These are phyloP conservation scores for Zea mays DNA, from an alignment of 176 grass and related monocot genomes.

Conservation along the genomic window DNA sequence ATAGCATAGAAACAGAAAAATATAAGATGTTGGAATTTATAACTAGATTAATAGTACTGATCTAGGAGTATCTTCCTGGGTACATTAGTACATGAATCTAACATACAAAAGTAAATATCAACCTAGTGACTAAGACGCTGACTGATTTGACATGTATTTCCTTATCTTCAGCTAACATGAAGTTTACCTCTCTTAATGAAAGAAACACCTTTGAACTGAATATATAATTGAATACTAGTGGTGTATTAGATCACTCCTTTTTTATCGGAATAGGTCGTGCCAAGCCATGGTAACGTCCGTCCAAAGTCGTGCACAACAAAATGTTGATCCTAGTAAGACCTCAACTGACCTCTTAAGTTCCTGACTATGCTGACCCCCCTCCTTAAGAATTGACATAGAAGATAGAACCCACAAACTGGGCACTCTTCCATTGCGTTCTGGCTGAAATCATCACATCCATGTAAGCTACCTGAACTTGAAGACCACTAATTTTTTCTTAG, in stretches of 20 bases:
- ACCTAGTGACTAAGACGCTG: background rate
- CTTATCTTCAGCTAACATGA: constrained; percentile 12
- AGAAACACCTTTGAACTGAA: constrained; percentile 14
- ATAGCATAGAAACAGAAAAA: constrained; percentile 26
- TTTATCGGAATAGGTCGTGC: constrained; percentile 39
- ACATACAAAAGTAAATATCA: constrained; percentile 10
- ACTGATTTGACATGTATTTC: background rate
- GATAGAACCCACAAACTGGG: constrained; percentile 17
- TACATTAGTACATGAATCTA: constrained; percentile 16
- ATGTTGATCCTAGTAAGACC: constrained; percentile 37
- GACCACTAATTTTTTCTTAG: background rate
- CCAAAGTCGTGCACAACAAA: constrained; percentile 37
- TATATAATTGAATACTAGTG: constrained; percentile 34
- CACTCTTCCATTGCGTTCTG: constrained; percentile 7
- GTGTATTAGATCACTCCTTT: constrained; percentile 42
- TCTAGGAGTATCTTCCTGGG: background rate
- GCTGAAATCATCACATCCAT: constrained; percentile 13
- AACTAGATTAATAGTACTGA: constrained; percentile 15
- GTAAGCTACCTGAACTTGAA: constrained; percentile 38
- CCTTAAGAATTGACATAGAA: constrained; percentile 28
- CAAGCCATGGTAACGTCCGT: constrained; percentile 41
- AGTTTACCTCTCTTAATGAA: constrained; percentile 22
- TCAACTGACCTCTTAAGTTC: constrained; percentile 23
- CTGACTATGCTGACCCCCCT: constrained; percentile 5
- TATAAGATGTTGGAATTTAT: constrained; percentile 3